phyloP scores from a whole-genome alignment of 306 rosid species.

The Rosa multiflora region DNA sequence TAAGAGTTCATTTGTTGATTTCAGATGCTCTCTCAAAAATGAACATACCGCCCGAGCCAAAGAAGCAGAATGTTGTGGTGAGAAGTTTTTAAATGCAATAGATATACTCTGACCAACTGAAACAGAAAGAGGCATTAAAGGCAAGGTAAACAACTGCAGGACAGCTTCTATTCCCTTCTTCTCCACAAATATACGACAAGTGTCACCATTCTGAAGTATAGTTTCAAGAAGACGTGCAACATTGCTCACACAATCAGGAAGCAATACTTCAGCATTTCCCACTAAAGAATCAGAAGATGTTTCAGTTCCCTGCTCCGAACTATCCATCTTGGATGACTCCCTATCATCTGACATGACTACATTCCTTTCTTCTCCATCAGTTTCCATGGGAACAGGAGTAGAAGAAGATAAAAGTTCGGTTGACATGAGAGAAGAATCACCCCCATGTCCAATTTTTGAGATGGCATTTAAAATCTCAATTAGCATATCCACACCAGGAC shows the following conservation, averaged over 20 bases:
- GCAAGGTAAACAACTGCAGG: conserved; percentile 76
- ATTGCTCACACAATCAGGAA: conserved; percentile 87
- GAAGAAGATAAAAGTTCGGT: conserved; percentile 60
- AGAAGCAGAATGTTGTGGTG: conserved; percentile 87
- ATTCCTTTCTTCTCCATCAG: conserved; percentile 71
- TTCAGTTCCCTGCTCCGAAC: conserved; percentile 57
- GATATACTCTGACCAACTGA: conserved; percentile 88
- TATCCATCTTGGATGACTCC: conserved; percentile 57
- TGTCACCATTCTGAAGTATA: conserved; percentile 94
- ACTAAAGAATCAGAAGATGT: conserved; percentile 53
- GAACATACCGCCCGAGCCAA: conserved; percentile 89
- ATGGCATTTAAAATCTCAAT: conserved; percentile 74
- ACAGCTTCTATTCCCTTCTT: conserved; percentile 94
- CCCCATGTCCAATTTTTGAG: conserved; percentile 73
- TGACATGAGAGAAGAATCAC: conserved; percentile 44
- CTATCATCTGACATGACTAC: conserved; percentile 46
- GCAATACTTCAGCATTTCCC: conserved; percentile 63
- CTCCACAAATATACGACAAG: conserved; percentile 92
- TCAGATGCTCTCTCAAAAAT: conserved; percentile 78
- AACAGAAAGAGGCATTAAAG: conserved; percentile 75
- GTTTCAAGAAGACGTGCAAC: conserved; percentile 91
- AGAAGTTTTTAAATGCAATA: conserved; percentile 89
- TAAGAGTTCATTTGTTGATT: conserved; percentile 80
- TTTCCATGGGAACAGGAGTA: conserved; percentile 89
- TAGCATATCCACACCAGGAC: conserved; percentile 93